Conservation (phyloP, 306 rosid species). For the Adenanthera pavonina region DNA sequence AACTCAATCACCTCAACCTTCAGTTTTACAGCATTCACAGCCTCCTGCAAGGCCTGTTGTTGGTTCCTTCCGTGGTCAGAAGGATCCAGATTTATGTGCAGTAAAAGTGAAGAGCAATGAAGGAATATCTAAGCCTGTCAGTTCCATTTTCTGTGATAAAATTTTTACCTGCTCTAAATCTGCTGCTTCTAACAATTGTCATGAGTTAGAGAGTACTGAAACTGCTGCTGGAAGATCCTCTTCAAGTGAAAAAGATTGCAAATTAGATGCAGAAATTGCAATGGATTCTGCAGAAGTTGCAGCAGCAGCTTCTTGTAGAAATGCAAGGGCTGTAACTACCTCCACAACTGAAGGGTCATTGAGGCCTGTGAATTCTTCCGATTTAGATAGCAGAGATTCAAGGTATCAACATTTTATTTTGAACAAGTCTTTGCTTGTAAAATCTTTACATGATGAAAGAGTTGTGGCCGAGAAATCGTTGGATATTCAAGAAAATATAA, state of each 20-base stretch:
- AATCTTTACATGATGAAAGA: conserved; percentile 35
- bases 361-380: conserved; percentile 42
- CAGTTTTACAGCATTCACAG: conserved; percentile 38
- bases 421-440: conserved; percentile 34
- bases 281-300: conserved; percentile 43
- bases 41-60: conserved; percentile 33
- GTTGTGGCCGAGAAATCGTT: conserved; percentile 36
- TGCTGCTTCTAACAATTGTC: conserved; percentile 40
- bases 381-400: conserved; percentile 40
- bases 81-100: conserved; percentile 42
- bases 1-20: conserved; percentile 35
- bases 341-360: conserved; percentile 39
- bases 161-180: conserved; percentile 30
- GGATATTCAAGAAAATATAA: conserved; percentile 41
- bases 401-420: conserved; percentile 19
- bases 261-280: conserved; percentile 38
- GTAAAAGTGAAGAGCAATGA: conserved; percentile 20
- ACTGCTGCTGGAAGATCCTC: conserved; percentile 43
- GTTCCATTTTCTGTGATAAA: conserved; percentile 31
- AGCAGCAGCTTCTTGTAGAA: conserved; percentile 43
- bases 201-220: conserved; percentile 24
- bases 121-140: conserved; percentile 26
- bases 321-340: conserved; percentile 39
- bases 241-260: conserved; percentile 40
- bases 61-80: conserved; percentile 42